A percentile compares a stretch with the other conserved stretches of the same genome.
Conservation (phyloP, 2,329 filamentous ascomycete species). For the Cytospora schulzeri region DNA sequence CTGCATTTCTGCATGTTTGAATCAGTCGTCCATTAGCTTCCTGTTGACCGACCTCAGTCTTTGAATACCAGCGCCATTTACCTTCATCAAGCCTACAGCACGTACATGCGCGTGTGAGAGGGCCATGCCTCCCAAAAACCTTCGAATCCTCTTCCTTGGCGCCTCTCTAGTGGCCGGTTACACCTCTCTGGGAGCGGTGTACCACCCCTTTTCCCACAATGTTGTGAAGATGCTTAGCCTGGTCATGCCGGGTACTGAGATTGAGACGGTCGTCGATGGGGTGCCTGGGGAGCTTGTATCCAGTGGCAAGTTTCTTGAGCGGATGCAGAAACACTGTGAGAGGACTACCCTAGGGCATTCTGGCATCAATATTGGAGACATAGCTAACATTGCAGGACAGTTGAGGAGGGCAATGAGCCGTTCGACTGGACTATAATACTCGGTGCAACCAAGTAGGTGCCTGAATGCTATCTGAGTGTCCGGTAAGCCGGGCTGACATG, state of each 20-base stretch:
- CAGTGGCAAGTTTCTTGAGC: constrained; percentile 30
- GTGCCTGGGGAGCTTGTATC: constrained; percentile 33
- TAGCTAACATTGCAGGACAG: constrained; percentile 1
- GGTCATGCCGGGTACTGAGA: constrained; percentile 16
- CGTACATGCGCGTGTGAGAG: not conserved
- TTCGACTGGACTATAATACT: constrained; percentile 66
- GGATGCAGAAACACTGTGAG: constrained; percentile 35
- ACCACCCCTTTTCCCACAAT: constrained; percentile 18
- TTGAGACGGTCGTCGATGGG: constrained; percentile 32
- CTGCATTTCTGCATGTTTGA: too few relatives aligned
- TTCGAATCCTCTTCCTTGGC: constrained; percentile 21
- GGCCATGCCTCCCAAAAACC: constrained; percentile 8
- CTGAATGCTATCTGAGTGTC: not conserved
- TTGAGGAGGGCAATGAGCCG: constrained; percentile 21
- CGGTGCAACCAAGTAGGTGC: constrained; percentile 59
- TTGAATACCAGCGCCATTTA: too few relatives aligned
- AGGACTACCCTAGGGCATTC: not conserved
- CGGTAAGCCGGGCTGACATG: not conserved
- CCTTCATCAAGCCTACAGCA: not conserved
- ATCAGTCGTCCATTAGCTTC: too few relatives aligned
- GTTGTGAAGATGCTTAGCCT: constrained; percentile 19
- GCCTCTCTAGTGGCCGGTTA: constrained; percentile 23
- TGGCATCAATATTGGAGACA: not conserved
- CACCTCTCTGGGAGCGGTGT: constrained; percentile 16
- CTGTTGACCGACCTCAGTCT: too few relatives aligned